Conservation (phyloP, 192 early-diverging fungal genomes). For the Podila verticillata region DNA sequence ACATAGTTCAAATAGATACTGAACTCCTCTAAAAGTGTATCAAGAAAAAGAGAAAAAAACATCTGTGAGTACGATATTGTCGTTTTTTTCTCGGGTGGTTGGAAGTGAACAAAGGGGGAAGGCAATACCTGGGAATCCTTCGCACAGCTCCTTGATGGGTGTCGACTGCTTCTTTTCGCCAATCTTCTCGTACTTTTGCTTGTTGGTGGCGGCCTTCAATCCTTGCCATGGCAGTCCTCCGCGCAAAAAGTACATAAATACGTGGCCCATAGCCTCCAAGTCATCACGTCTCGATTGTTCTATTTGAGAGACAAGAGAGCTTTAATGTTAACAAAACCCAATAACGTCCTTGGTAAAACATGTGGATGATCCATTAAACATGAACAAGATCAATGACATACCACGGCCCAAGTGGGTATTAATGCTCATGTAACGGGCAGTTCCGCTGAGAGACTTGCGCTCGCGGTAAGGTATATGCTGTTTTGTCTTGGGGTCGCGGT, state of each 20-base stretch:
- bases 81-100: not conserved
- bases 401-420: constrained; percentile 97
- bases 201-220: constrained; percentile 96
- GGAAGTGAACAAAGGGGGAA: not conserved
- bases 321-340: constrained; percentile 5
- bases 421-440: constrained; percentile 98
- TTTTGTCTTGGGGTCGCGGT: constrained; percentile 95
- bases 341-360: not conserved
- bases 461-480: constrained; percentile 98
- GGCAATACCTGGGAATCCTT: constrained; percentile 80
- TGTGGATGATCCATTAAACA: not conserved
- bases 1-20: constrained; percentile 89
- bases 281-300: constrained; percentile 99
- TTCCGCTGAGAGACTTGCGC: constrained; percentile 93
- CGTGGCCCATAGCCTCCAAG: constrained; percentile 96
- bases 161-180: constrained; percentile 98
- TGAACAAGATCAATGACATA: constrained; percentile 30
- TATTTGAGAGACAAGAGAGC: constrained; percentile 37
- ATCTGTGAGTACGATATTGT: not conserved
- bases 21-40: constrained; percentile 82
- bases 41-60: not conserved
- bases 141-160: constrained; percentile 88
- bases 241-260: constrained; percentile 98
- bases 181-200: constrained; percentile 99
- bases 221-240: constrained; percentile 98